Evolutionary conservation across 768 basidiomycete genomes (phyloP), one percentile per base, ranked within the genome.

Genomic region (Sutorius australiensis): DNA sequence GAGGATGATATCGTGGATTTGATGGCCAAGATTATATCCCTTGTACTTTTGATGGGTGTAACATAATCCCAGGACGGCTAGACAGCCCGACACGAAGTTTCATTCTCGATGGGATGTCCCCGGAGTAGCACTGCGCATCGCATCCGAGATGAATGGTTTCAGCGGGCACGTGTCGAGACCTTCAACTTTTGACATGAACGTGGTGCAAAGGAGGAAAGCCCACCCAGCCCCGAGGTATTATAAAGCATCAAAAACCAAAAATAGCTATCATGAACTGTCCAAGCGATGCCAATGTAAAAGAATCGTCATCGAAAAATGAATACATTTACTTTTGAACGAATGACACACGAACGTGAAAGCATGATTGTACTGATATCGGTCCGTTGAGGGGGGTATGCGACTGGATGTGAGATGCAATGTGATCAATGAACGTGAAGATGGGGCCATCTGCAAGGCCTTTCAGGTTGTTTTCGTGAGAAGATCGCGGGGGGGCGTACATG

Each of bases 321-420:
- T 55, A 52, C 50, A 49, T 50, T n/a, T 55, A 60, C 50, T 19
- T 42, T 58, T 36, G 38, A 62, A 63, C 34, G 27, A 61, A 50
- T 56, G 59, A 55, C 47, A 68, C 60, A 70, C 60, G 53, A 57
- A 68, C 56, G 59, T 61, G 40, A 48, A 65, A 54, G 43, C 6
- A 49, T 57, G 53, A 58, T 61, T 64, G 63, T 54, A 57, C 28
- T 61, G 56, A 62, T 61, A 59, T 67, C 50, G 45, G 64, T 56
- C 37, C 55, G 46, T 60, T 68, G 66, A 37, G 46, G 48, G 38
- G 56, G 62, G 62, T 69, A 65, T 71, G 53, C 45, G 53, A 47
- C 47, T 57, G 48, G 44, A 36, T 46, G 41, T 59, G 60, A 53
- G 34, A 57, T 69, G 65, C 55, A 17, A 48, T 60, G 53, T 39